Percentiles rank a stretch among this genome's conserved stretches.
These are phyloP conservation scores for Blastobotrys serpentis DNA, from an alignment of 1,139 yeast genomes.

Conservation along the genomic window DNA sequence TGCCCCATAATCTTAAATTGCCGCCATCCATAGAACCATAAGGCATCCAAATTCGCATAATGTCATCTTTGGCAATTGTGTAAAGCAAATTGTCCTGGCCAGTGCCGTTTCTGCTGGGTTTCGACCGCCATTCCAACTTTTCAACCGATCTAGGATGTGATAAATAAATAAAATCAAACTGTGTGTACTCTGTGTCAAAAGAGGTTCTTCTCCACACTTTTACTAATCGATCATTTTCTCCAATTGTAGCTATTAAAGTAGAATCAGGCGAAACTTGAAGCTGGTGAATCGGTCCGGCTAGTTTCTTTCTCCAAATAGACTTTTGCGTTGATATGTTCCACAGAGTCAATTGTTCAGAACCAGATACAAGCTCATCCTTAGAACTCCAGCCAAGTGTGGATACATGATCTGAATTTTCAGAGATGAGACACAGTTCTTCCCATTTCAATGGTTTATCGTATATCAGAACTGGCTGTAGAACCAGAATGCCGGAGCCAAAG, in stretches of 20 bases:
- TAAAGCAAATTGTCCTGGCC: slow-evolving; percentile 48
- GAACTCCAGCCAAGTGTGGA: slow-evolving; percentile 61
- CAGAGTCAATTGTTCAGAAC: slow-evolving; percentile 54
- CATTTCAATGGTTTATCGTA: slow-evolving; percentile 29
- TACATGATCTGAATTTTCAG: slow-evolving; percentile 29
- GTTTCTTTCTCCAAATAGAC: slow-evolving; percentile 24
- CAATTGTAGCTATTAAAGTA: slow-evolving; percentile 62
- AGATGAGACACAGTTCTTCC: slow-evolving; percentile 15
- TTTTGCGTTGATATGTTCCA: slow-evolving; percentile 41
- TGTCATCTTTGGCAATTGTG: slow-evolving; percentile 56
- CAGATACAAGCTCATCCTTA: slow-evolving; percentile 60
- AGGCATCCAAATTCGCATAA: slow-evolving; percentile 71
- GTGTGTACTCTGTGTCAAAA: slow-evolving; percentile 62
- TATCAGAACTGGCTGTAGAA: slow-evolving; percentile 29
- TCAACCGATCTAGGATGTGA: slow-evolving; percentile 63
- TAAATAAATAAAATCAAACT: slow-evolving; percentile 69
- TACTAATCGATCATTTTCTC: slow-evolving; percentile 60
- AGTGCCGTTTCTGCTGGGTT: slow-evolving; percentile 23
- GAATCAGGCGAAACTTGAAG: slow-evolving; percentile 64
- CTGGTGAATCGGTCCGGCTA: slow-evolving; percentile 53
- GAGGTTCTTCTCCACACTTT: slow-evolving; percentile 79
- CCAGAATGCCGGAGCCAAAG: slow-evolving; percentile 34
- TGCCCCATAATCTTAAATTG: slow-evolving; percentile 60
- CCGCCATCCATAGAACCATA: slow-evolving; percentile 45
- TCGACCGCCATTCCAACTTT: slow-evolving; percentile 37